A percentile compares a stretch with the other conserved stretches of the same genome.
Evolutionary conservation across 2,329 filamentous ascomycete species (phyloP).

Genomic region (Claviceps sorghi): DNA sequence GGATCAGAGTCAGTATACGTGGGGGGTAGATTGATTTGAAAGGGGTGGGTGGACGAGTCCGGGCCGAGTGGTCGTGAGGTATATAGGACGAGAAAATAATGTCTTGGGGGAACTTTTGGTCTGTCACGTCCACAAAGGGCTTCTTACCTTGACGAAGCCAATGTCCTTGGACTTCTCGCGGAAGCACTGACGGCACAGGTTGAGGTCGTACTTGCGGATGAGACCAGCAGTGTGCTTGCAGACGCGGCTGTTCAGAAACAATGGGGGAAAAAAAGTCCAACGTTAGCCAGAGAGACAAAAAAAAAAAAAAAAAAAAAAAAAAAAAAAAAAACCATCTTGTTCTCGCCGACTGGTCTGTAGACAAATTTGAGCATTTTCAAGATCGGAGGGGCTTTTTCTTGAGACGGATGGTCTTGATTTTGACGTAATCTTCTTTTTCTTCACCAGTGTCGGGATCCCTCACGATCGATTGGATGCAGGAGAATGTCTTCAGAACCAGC

Average conservation of each 20-base stretch:
- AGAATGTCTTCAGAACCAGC: not conserved
- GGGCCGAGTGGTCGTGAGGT: not conserved
- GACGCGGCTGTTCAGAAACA: constrained; percentile 34
- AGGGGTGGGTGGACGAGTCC: not conserved
- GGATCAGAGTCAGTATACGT: not conserved
- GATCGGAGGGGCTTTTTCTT: not conserved
- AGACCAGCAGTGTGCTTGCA: constrained; percentile 95
- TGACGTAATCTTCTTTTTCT: not conserved
- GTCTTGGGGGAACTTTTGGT: no score
- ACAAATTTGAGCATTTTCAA: not conserved
- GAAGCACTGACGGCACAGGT: constrained; percentile 73
- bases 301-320: not conserved
- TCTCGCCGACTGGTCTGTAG: not conserved
- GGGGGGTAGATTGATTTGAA: no score
- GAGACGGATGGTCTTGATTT: not conserved
- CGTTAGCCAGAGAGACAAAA: not conserved
- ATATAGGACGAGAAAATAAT: no score
- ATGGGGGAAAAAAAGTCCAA: not conserved
- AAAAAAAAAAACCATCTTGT: not conserved
- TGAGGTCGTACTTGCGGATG: constrained; percentile 98
- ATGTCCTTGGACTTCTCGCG: constrained; percentile 60
- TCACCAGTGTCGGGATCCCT: not conserved
- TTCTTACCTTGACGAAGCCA: constrained; percentile 55
- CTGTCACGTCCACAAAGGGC: no score
- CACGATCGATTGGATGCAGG: not conserved